Percentiles rank a stretch among this genome's conserved stretches.
Evolutionary conservation across 1,139 yeast species (phyloP).

Genomic region (Debaryomyces coudertii): DNA sequence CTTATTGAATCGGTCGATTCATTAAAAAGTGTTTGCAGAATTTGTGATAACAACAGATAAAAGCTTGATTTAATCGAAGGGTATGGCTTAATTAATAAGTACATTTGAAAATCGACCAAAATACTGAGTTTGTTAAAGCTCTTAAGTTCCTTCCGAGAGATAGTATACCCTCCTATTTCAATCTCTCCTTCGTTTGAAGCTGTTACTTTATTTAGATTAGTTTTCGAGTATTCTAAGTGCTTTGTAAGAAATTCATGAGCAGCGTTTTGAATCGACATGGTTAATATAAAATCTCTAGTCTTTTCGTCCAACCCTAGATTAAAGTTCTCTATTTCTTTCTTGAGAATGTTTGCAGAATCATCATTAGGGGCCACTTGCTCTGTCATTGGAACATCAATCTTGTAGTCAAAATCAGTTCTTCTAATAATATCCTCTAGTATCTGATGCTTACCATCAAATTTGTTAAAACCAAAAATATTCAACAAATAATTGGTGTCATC

Average conservation of each 20-base stretch:
- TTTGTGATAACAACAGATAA: slow-evolving; percentile 26
- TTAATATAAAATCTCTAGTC: slow-evolving; percentile 22
- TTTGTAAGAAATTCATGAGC: slow-evolving; percentile 14
- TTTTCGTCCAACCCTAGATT: slow-evolving; percentile 23
- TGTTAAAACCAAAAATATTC: slow-evolving; percentile 1
- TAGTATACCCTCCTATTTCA: slow-evolving; percentile 2
- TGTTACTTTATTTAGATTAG: neutral
- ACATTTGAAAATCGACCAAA: slow-evolving; percentile 30
- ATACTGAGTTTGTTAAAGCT: slow-evolving; percentile 23
- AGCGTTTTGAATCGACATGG: slow-evolving; percentile 24
- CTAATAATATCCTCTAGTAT: slow-evolving; percentile 7
- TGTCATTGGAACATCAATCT: slow-evolving; percentile 1
- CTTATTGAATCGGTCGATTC: slow-evolving; percentile 27
- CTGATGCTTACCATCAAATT: slow-evolving; percentile 3
- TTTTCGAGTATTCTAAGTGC: slow-evolving; percentile 5
- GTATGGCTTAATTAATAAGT: slow-evolving; percentile 17
- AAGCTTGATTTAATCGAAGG: slow-evolving; percentile 25
- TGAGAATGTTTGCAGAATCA: slow-evolving; percentile 9
- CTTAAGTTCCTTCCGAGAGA: slow-evolving; percentile 9
- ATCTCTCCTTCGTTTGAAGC: neutral
- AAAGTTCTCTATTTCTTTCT: slow-evolving; percentile 19
- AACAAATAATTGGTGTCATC: slow-evolving; percentile 5
- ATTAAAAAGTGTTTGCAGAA: slow-evolving; percentile 26
- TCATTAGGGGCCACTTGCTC: slow-evolving; percentile 12
- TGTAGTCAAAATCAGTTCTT: slow-evolving; percentile 7